These are phyloP conservation scores for Peniophora sp. DNA, from an alignment of 1,284 basidiomycete species.

Conservation along the genomic window DNA sequence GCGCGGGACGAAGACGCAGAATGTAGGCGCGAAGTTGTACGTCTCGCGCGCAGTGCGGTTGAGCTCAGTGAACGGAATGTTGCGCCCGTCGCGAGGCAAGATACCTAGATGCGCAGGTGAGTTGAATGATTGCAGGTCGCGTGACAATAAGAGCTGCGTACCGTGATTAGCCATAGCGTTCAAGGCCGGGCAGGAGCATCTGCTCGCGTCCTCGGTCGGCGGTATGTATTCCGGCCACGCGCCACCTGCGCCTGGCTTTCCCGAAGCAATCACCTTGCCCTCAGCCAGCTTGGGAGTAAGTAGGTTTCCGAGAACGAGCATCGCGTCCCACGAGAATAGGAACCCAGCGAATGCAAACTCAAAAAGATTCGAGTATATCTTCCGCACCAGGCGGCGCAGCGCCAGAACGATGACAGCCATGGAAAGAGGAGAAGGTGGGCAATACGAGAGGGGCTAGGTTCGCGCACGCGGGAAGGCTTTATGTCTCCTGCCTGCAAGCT, in stretches of 20 bases:
- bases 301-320: conserved; percentile 47
- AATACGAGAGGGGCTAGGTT: no score
- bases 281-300: conserved; percentile 39
- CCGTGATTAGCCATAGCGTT: conserved; percentile 75
- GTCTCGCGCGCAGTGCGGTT: conserved; percentile 36
- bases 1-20: conserved; percentile 56
- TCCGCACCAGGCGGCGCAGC: conserved; percentile 9
- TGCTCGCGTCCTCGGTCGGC: conserved; percentile 53
- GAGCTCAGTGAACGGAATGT: conserved; percentile 59
- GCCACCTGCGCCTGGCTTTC: conserved; percentile 52
- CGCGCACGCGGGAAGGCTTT: no score
- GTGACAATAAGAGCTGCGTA: conserved; percentile 19
- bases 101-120: conserved; percentile 39
- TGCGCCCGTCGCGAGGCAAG: conserved; percentile 54
- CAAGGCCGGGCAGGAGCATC: conserved; percentile 61
- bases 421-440: no score
- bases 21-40: conserved; percentile 64
- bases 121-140: background rate
- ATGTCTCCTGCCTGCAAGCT: no score
- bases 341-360: background rate
- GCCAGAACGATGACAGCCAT: conserved; percentile 4
- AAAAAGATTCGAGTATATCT: conserved; percentile 2
- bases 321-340: conserved; percentile 28
- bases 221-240: conserved; percentile 61
- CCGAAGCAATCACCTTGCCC: conserved; percentile 47